Base-by-base conservation (phyloP, 768 basidiomycete species). In the Mycena chlorophos region DNA sequence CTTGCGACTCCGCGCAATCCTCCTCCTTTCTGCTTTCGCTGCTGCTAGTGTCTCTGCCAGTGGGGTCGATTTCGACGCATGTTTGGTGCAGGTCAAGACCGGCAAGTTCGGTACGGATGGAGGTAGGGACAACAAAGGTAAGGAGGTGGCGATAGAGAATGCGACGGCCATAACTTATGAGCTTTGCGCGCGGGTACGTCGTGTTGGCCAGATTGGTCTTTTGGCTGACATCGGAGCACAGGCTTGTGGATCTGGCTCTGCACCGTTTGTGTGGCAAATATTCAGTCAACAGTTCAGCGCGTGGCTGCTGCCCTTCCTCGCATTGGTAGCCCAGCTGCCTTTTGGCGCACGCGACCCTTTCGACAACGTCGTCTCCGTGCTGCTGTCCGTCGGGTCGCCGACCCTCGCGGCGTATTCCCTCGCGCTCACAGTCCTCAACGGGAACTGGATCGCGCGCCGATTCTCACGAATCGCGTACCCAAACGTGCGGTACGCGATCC, bases 231-330 rank as follows among this genome's bases (percentile, higher is more conserved):
- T n/a, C n/a, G n/a, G n/a, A n/a, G n/a, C 6, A 16, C 8, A n/a
- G 5, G 58, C 59, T 3, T 69, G 68, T 49, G 62, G 66, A 8
- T 2, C 57, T 8, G 63, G 56, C 17, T 23, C 55, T 5, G 56
- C 56, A 38, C 51, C 54, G 2, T 69, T 68, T 43, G 34, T 48
- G 16, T 69, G 66, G 69, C 63, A 60, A 8, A 54, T 58, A 25
- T 72, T 72, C 46, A 68, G 66, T 2, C 69, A 71, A 48, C 65
- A 75, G 31, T 76, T 71, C 26, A 57, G 67, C 12, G 52, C 74
- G 0, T 79, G 77, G 78, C 67, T 79, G 2, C 56, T 79, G 1
- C 75, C 78, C 13, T 76, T 70, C 61, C 71, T 78, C 8, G 75
- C 75, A 2, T 57, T 79, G 1, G 55, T 77, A 19, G 75, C 75